Evolutionary conservation across 345 rosid species (phyloP).

Genomic region (Combretum micranthum): DNA sequence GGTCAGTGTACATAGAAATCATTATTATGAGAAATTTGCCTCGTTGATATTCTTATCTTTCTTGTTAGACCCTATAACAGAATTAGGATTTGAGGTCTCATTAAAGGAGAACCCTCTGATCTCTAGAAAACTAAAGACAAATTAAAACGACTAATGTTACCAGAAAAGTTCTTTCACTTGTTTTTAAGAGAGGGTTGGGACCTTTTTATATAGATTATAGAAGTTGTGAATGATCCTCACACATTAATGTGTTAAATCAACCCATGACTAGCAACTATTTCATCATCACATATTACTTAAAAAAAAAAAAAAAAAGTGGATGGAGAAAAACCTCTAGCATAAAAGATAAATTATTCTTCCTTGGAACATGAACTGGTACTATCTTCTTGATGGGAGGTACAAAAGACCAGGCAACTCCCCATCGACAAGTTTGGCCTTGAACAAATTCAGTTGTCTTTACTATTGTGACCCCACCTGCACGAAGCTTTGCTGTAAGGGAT

Average conservation of each 20-base stretch:
- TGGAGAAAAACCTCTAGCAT: slow-evolving; percentile 62
- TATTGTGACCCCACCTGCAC: slow-evolving; percentile 57
- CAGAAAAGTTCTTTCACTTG: too few species aligned
- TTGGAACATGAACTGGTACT: slow-evolving; percentile 32
- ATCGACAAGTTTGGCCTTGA: slow-evolving; percentile 83
- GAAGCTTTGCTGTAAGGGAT: slow-evolving; percentile 57
- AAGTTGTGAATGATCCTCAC: too few species aligned
- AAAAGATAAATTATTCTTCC: slow-evolving; percentile 47
- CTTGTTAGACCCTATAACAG: too few species aligned
- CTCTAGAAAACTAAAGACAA: neutral
- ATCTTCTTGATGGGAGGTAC: slow-evolving; percentile 58
- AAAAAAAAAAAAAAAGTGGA: neutral
- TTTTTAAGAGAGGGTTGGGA: too few species aligned
- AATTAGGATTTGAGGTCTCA: too few species aligned
- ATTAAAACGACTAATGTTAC: neutral
- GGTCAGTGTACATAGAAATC: too few species aligned
- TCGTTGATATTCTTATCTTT: too few species aligned
- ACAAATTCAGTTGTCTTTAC: slow-evolving; percentile 89
- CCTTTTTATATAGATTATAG: too few species aligned
- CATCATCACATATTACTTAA: neutral
- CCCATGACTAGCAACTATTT: too few species aligned
- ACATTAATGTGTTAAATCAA: too few species aligned
- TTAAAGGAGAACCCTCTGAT: too few species aligned
- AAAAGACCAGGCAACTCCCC: slow-evolving; percentile 97
- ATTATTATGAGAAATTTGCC: too few species aligned